Conservation (phyloP, 331 rosid genomes). For the Arachis monticola region DNA sequence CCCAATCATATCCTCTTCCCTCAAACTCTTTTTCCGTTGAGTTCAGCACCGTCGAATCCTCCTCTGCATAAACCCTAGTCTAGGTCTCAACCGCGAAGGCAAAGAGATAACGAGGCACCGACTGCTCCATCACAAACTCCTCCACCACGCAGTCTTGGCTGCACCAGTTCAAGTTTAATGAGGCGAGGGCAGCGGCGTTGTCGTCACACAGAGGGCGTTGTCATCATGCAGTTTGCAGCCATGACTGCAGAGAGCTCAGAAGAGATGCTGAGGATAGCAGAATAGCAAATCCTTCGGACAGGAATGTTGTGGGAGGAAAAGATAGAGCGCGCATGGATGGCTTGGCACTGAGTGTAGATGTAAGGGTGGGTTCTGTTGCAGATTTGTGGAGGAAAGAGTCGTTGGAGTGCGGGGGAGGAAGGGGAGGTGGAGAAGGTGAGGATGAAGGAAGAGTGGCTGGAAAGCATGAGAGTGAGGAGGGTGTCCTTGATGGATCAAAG, state of each 20-base stretch:
- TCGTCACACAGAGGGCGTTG: constrained; percentile 49
- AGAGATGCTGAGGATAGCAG: constrained; percentile 67
- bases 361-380: too few relatives aligned
- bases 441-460: constrained; percentile 33
- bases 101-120: too few relatives aligned
- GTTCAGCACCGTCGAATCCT: constrained; percentile 55
- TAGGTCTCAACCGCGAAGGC: constrained; percentile 20
- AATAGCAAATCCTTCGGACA: constrained; percentile 68
- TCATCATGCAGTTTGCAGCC: constrained; percentile 62
- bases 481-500: constrained; percentile 66
- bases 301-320: constrained; percentile 97
- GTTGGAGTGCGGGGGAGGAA: too few relatives aligned
- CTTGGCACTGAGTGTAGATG: too few relatives aligned
- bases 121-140: too few relatives aligned
- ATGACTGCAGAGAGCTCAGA: constrained; percentile 69
- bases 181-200: constrained; percentile 47
- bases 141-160: too few relatives aligned
- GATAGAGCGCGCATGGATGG: constrained; percentile 20
- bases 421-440: too few relatives aligned
- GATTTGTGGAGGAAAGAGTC: too few relatives aligned
- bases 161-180: too few relatives aligned
- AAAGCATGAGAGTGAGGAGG: constrained; percentile 60
- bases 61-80: constrained; percentile 82
- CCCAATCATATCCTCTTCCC: constrained; percentile 83
- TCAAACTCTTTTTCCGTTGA: constrained; percentile 75